Base-by-base conservation (phyloP, 495 filamentous ascomycete genomes). In the Sordaria brevicollis region DNA sequence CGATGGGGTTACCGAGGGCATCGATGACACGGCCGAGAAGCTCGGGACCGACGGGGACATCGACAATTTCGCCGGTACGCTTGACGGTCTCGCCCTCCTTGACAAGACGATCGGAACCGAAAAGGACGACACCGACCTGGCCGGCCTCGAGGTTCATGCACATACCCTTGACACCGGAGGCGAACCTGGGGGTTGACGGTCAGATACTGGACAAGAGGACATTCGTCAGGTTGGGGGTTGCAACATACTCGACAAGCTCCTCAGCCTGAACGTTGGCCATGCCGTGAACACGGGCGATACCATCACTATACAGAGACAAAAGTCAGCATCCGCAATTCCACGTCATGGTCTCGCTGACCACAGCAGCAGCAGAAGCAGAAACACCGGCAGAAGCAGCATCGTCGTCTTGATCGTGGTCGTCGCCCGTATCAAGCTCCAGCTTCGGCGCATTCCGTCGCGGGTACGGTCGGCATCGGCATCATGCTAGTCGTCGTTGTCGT, bases 91-190 rank as follows among this genome's bases (percentile, higher is more conserved):
- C 96, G 77, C 95, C 95, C 85, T 99, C 96, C 89, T 93, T 96
- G 87, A 99, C 95, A 78, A 97, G 89, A 92, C 95, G 94, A 86
- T 99, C 95, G 79, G 95, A 98, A 89, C 95, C 95, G 86, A 99
- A 99, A 76, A 99, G 90, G 89, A 99, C 95, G 76, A 99, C 95
- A 97, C 95, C 95, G 84, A 99, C 95, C 85, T 98, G 96, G 83
- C 95, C 95, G 82, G 95, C 95, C 86, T 99, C 95, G 82, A 99
- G 88, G 90, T 99, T 99, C 94, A 99, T 97, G 92, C 96, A 98
- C 95, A 99, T 99, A 82, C 95, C 95, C 89, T 97, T 97, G 80
- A 99, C 95, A 83, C 95, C 95, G 75, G 95, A 99, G 77, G 95
- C 93, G 87, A 99, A 99, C 88, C 95, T 97, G 71, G 73, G 70